Evolutionary conservation across 2,329 filamentous ascomycete species (phyloP).

Genomic region (Colletotrichum higginsianum): DNA sequence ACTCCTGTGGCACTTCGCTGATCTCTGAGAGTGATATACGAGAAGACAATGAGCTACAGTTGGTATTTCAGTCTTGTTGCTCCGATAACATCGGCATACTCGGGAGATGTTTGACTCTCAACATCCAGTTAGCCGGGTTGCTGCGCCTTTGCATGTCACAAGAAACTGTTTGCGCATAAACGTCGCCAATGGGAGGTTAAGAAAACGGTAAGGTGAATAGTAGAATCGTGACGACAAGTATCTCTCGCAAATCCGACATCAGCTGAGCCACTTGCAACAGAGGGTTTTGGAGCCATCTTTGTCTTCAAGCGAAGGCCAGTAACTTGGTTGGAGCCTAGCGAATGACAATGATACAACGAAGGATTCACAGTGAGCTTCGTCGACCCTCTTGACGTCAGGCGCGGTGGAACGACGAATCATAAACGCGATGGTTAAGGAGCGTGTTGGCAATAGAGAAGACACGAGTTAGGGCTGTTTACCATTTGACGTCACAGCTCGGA

Average conservation of each 20-base stretch:
- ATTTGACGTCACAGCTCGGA: slow-evolving; percentile 15
- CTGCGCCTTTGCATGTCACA: not conserved
- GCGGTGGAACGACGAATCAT: not conserved
- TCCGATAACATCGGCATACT: no score
- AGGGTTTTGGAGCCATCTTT: not conserved
- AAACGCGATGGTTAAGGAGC: not conserved
- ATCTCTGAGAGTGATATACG: not conserved
- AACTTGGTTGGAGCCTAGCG: no score
- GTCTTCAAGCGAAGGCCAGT: not conserved
- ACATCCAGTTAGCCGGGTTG: not conserved
- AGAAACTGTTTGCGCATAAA: not conserved
- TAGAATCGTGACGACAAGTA: not conserved
- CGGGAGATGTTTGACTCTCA: not conserved
- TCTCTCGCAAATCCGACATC: not conserved
- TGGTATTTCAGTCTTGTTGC: no score
- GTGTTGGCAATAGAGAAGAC: not conserved
- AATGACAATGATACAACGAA: no score
- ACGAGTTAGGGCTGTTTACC: not conserved
- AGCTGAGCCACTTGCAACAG: not conserved
- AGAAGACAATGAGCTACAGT: no score
- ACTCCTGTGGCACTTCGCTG: not conserved
- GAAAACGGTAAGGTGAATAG: not conserved
- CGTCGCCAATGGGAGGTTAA: not conserved
- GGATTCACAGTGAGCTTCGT: not conserved
- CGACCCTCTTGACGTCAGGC: not conserved